These are phyloP conservation scores for Ophiostoma quercus DNA, from an alignment of 2,329 filamentous ascomycete genomes.

Conservation along the genomic window DNA sequence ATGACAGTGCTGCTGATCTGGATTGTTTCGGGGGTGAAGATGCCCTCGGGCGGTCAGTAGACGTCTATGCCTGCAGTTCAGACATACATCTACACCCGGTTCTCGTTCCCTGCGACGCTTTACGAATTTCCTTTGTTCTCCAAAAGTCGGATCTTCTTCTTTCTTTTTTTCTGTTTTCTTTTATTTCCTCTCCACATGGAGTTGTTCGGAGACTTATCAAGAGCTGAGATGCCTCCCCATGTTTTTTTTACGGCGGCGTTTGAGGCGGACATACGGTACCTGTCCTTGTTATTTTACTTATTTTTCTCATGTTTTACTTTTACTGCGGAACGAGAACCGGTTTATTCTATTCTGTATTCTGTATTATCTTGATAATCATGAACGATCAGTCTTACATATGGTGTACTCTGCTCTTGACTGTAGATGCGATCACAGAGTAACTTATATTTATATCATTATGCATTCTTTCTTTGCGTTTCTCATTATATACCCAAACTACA, in stretches of 20 bases:
- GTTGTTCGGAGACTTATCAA: conserved; percentile 44
- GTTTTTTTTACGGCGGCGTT: conserved; percentile 12
- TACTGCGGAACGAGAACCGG: neutral
- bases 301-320: neutral
- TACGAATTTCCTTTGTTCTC: conserved; percentile 11
- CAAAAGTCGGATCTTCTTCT: neutral
- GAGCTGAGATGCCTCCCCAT: conserved; percentile 50
- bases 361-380: neutral
- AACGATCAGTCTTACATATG: neutral
- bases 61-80: neutral
- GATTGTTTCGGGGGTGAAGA: conserved; percentile 29
- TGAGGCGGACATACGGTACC: neutral
- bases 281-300: neutral
- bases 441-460: too few species aligned
- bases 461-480: neutral
- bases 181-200: neutral
- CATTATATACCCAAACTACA: too few species aligned
- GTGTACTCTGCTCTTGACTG: neutral
- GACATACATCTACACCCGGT: too few species aligned
- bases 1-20: conserved; percentile 42
- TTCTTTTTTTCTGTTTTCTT: neutral
- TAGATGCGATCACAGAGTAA: too few species aligned
- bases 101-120: neutral
- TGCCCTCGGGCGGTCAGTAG: conserved; percentile 10
- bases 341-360: neutral